phyloP scores from a whole-genome alignment of 495 filamentous ascomycete species.

The Talaromyces stipitatus region DNA sequence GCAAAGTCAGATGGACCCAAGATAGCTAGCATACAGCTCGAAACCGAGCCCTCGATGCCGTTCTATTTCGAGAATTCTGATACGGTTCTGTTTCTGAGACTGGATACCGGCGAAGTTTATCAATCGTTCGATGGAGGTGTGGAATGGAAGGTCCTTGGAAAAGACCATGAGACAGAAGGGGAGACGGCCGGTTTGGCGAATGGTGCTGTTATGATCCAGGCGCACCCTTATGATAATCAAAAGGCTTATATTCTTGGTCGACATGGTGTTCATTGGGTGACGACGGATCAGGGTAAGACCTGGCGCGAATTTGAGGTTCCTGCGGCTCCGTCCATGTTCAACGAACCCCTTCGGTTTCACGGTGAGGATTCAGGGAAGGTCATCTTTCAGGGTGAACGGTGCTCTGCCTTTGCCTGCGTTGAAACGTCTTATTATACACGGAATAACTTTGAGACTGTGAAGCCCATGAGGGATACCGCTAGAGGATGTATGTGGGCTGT shows the following conservation, averaged over 20 bases:
- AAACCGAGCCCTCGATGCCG: constrained; percentile 52
- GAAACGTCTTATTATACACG: constrained; percentile 65
- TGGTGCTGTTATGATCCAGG: constrained; percentile 48
- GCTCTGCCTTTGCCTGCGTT: constrained; percentile 30
- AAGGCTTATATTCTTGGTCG: constrained; percentile 70
- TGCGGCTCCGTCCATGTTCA: constrained; percentile 35
- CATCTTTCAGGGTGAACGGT: constrained; percentile 68
- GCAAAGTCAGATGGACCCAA: constrained; percentile 42
- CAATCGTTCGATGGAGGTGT: constrained; percentile 73
- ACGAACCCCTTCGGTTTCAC: constrained; percentile 61
- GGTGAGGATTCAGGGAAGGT: constrained; percentile 72
- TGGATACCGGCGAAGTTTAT: constrained; percentile 46
- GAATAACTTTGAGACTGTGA: constrained; percentile 66
- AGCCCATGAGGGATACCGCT: constrained; percentile 54
- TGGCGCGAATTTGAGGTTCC: constrained; percentile 67
- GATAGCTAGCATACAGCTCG: constrained; percentile 49
- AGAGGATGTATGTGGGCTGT: constrained; percentile 79
- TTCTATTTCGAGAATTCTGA: constrained; percentile 87
- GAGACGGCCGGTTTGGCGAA: constrained; percentile 35
- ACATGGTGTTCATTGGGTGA: constrained; percentile 66
- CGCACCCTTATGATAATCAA: constrained; percentile 70
- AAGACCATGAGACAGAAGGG: constrained; percentile 33
- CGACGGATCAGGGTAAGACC: constrained; percentile 66
- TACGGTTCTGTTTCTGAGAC: constrained; percentile 59
- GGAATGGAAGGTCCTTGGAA: constrained; percentile 59